Conservation (phyloP, 768 basidiomycete species). For the Omphalotus guepiniiformis region DNA sequence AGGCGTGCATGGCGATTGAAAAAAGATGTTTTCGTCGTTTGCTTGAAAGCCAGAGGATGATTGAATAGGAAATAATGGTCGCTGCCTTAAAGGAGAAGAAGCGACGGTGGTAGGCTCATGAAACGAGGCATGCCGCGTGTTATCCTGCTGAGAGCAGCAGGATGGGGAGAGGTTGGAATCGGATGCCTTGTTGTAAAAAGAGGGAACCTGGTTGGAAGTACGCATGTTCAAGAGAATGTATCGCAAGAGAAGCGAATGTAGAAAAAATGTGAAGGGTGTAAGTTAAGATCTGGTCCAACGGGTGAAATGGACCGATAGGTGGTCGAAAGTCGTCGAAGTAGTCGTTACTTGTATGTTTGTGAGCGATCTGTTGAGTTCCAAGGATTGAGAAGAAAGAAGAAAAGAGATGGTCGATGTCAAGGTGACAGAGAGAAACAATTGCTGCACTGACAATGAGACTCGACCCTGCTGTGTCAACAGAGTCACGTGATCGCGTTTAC, state of each 20-base stretch:
- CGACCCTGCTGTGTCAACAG: too few species aligned
- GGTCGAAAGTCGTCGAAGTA: neutral
- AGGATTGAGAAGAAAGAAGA: neutral
- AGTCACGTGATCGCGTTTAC: neutral
- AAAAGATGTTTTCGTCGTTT: conserved; percentile 44
- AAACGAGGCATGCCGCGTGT: conserved; percentile 31
- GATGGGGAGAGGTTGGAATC: conserved; percentile 31
- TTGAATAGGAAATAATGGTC: conserved; percentile 32
- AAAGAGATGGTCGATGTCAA: neutral
- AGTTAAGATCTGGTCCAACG: neutral
- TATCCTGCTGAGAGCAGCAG: conserved; percentile 29
- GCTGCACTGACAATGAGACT: too few species aligned
- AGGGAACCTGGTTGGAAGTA: conserved; percentile 37
- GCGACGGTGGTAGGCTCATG: conserved; percentile 60
- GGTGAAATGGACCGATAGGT: too few species aligned
- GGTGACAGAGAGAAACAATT: neutral
- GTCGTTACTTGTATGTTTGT: neutral
- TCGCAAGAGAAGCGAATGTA: conserved; percentile 5
- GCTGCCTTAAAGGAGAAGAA: conserved; percentile 56
- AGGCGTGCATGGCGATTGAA: conserved; percentile 49
- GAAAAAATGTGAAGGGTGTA: neutral
- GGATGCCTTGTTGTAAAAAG: conserved; percentile 25
- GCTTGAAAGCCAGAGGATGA: conserved; percentile 27
- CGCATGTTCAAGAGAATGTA: conserved; percentile 33
- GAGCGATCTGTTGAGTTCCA: conserved; percentile 1